Evolutionary conservation across 176 grass and related monocot genomes (phyloP).

Genomic region (Melocanna baccifera): DNA sequence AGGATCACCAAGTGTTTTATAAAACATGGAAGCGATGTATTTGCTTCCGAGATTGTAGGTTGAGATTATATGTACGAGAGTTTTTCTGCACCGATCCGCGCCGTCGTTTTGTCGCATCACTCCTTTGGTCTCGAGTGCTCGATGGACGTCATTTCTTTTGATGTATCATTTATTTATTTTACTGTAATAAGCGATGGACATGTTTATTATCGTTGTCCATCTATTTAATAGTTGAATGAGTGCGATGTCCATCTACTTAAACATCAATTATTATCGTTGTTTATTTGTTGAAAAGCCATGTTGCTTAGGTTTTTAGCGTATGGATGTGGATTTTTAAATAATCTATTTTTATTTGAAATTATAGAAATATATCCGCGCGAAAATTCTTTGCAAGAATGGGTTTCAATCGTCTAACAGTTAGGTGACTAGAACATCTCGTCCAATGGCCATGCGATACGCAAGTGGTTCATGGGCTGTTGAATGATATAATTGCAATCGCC

Average conservation of each 20-base stretch:
- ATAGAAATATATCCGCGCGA: no score
- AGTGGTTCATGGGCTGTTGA: no score
- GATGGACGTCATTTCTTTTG: slow-evolving; percentile 11
- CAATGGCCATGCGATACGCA: no score
- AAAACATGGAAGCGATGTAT: background rate
- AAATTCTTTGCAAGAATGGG: no score
- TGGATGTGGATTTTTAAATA: no score
- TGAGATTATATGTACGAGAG: slow-evolving; percentile 18
- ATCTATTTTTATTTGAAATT: no score
- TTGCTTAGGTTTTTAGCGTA: background rate
- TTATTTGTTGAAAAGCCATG: background rate
- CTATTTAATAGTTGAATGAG: background rate
- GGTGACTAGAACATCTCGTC: no score
- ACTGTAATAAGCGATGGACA: slow-evolving; percentile 54
- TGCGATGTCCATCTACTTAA: slow-evolving; percentile 27
- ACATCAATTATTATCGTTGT: background rate
- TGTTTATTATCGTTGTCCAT: slow-evolving; percentile 25
- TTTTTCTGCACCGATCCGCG: background rate
- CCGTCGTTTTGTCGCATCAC: background rate
- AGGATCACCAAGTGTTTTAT: slow-evolving; percentile 20
- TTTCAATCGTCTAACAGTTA: no score
- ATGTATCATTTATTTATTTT: slow-evolving; percentile 37
- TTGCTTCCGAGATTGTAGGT: slow-evolving; percentile 21
- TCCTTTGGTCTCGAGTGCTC: slow-evolving; percentile 27
- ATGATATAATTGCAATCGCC: no score